Conservation (phyloP, 441 rosid species). For the Melastoma candidum region DNA sequence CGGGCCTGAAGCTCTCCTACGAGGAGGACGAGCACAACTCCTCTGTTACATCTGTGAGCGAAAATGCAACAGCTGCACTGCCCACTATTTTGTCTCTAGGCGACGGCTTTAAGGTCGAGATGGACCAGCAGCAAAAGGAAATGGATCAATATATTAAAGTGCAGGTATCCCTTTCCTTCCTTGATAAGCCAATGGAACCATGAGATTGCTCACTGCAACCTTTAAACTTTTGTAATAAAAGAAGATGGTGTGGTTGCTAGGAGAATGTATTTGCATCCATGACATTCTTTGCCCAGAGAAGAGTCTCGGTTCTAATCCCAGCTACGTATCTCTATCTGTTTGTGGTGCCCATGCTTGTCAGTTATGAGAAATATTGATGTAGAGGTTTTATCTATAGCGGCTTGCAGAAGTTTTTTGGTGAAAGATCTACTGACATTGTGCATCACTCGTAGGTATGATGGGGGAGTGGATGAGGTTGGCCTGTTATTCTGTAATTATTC, state of each 20-base stretch:
- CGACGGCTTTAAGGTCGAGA: slow-evolving; percentile 42
- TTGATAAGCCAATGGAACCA: too few relatives aligned
- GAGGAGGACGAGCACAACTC: slow-evolving; percentile 74
- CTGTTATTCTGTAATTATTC: too few relatives aligned
- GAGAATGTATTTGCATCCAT: not conserved
- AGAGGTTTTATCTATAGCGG: too few relatives aligned
- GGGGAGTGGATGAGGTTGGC: too few relatives aligned
- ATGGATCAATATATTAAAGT: slow-evolving; percentile 51
- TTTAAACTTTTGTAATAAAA: not conserved
- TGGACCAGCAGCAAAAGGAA: slow-evolving; percentile 59
- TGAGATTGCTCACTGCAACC: too few relatives aligned
- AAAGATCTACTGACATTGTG: too few relatives aligned
- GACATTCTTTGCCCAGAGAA: not conserved
- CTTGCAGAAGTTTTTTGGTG: too few relatives aligned
- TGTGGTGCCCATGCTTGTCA: too few relatives aligned
- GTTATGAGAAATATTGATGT: too few relatives aligned
- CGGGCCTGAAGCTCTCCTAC: slow-evolving; percentile 69
- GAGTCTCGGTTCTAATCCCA: not conserved
- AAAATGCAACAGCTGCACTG: slow-evolving; percentile 44
- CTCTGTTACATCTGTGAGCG: slow-evolving; percentile 63
- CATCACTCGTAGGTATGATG: too few relatives aligned
- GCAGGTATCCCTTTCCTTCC: slow-evolving; percentile 30
- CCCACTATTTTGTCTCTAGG: slow-evolving; percentile 50
- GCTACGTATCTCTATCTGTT: not conserved
- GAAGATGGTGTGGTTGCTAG: not conserved